Conservation (phyloP, 441 rosid species). For the Adansonia grandidieri region DNA sequence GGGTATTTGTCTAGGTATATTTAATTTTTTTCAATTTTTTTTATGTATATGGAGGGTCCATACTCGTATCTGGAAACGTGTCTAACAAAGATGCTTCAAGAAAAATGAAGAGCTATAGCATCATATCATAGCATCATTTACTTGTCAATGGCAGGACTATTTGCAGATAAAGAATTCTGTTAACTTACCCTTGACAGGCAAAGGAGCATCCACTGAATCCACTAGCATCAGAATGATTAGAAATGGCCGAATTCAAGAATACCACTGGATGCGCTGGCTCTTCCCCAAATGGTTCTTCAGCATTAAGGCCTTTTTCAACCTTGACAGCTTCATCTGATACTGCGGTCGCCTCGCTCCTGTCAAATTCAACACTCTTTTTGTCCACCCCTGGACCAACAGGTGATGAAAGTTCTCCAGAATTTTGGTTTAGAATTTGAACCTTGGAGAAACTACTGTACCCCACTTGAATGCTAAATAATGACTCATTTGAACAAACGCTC, state of each 20-base stretch:
- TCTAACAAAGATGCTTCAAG: no score
- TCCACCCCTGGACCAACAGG: conserved; percentile 31
- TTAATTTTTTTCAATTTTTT: no score
- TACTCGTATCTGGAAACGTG: no score
- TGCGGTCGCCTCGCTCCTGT: conserved; percentile 28
- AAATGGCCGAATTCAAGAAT: conserved; percentile 32
- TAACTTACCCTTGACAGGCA: conserved; percentile 64
- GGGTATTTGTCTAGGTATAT: no score
- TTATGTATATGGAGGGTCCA: no score
- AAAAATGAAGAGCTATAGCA: no score
- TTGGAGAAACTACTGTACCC: conserved; percentile 56
- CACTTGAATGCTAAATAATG: conserved; percentile 74
- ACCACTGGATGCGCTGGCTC: conserved; percentile 25
- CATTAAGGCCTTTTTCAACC: not conserved
- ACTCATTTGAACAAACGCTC: conserved; percentile 79
- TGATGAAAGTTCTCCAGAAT: conserved; percentile 35
- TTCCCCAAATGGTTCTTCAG: conserved; percentile 22
- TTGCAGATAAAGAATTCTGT: conserved; percentile 16
- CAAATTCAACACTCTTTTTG: conserved; percentile 29
- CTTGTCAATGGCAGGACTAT: not conserved
- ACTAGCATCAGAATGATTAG: conserved; percentile 43
- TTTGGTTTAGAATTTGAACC: conserved; percentile 41
- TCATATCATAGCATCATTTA: no score
- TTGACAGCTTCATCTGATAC: conserved; percentile 17
- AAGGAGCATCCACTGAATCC: conserved; percentile 45